Conservation (phyloP, 495 filamentous ascomycete species). For the Penicillium cataractarum region DNA sequence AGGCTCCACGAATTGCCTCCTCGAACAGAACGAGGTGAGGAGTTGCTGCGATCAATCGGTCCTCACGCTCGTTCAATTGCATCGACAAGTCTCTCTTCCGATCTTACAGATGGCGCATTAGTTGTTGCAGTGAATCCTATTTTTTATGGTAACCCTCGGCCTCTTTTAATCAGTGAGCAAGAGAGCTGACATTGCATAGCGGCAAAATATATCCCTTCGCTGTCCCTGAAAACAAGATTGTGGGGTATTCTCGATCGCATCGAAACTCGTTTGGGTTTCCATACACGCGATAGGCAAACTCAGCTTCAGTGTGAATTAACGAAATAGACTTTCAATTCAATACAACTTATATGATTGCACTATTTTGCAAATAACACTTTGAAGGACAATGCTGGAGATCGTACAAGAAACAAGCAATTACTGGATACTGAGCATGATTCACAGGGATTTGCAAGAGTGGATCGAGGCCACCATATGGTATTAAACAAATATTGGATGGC, state of each 20-base stretch:
- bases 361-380: not conserved
- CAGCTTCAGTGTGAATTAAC: not conserved
- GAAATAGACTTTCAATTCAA: not conserved
- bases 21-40: too few species aligned
- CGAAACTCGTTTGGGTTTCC: not conserved
- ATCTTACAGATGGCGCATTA: not conserved
- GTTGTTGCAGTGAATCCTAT: not conserved
- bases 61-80: too few species aligned
- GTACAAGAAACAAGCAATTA: too few species aligned
- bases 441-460: too few species aligned
- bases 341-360: not conserved
- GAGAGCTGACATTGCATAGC: not conserved
- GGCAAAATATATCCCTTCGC: not conserved
- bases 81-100: not conserved
- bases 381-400: too few species aligned
- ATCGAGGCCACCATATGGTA: too few species aligned
- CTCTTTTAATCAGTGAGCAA: too few species aligned
- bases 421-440: too few species aligned
- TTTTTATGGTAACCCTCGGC: not conserved
- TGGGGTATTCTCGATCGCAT: not conserved
- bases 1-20: too few species aligned
- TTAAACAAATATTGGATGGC: too few species aligned
- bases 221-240: not conserved
- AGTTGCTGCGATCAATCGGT: too few species aligned
- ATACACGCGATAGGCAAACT: not conserved